Base-by-base conservation (phyloP, 2,329 filamentous ascomycete species). In the Aspergillus intermedius region DNA sequence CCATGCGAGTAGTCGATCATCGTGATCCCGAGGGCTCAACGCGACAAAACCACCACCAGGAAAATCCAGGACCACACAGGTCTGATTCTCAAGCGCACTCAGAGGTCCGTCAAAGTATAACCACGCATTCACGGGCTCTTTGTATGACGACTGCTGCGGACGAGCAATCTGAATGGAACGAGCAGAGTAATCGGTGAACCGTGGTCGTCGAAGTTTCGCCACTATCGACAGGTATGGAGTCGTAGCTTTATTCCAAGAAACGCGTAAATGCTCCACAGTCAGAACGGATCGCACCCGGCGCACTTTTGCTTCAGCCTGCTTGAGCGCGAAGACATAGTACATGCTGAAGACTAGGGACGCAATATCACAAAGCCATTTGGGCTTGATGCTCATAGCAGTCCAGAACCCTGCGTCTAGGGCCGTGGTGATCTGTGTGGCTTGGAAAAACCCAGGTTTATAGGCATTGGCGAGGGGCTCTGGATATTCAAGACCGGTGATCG, bases 381-480 rank as follows among this genome's bases (percentile, higher is more conserved):
- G 77, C 49, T 81, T 81, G 54, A 98, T 91, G 60, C 83, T 86
- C 93, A 98, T 98, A 30, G 93, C 93, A 0, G 90, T 95, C 93
- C 93, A 98, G 69, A 96, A 98, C 1, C 93, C 93, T 5, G 93
- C 93, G 61, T 98, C 93, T 52, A 98, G 73, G 0, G 90, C 93
- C 0, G 93, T 98, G 46, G 93, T 84, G 13, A 97, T 82, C 93
- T 93, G 98, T 64, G 93, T 98, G 48, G 93, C 93, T 44, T 93
- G 85, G 68, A 95, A 98, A 73, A 94, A 98, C 23, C 87, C 84
- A 45, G 88, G 79, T 47, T 88, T 89, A 73, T 98, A 98, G 66
- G 97, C 85, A 63, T 95, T 95, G 25, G 91, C 87, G 63, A 98
- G 78, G 17, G 93, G 93, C 61, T 98, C 93, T 3, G 93, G 91